Evolutionary conservation across 73 alveolate genomes (phyloP), one percentile per base, ranked within the genome.

Genomic region (Uronychia setigera): DNA sequence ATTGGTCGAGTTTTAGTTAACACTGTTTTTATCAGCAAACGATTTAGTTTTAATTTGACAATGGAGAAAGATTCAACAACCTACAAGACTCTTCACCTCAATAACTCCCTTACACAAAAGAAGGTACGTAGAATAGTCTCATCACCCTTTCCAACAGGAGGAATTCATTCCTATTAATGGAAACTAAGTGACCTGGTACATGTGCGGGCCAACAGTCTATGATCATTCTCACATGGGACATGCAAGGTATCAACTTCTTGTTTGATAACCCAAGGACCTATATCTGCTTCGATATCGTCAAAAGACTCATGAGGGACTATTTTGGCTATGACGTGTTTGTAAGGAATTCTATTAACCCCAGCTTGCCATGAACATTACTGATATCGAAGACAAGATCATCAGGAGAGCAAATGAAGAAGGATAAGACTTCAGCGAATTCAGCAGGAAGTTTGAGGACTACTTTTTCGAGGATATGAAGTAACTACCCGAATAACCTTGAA

Each of bases 131-230:
- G 89, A 94, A 81, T 84, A 5, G 67, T 46, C 67, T 46, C 5
- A 46, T 46, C 67, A 11, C 19, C 67, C 67, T 19, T 46, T n/a
- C n/a, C n/a, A n/a, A n/a, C n/a, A 91, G 88, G 97, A 88, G 29
- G 94, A 88, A 81, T 95, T 95, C 93, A 31, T 88, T 1, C 92
- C 99, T 57, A 77, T 81, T 33, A 84, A 87, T 5, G 97, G 92
- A 32, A 92, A 90, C 60, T 90, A 88, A 76, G 99, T 98, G 30
- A 91, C 82, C 34, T 97, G 99, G 99, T 98, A 98, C 90, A 96
- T 97, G 95, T 98, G 99, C 89, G 99, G 99, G 28, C 99, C 99
- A 29, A 98, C 99, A 0, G 99, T 98, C 27, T 99, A 99, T 84
- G 99, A 96, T 78, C 89, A 95, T 33, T 97, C 99, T 0, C 99